A percentile compares a stretch with the other conserved stretches of the same genome.
phyloP scores from a whole-genome alignment of 208 protist genomes.

The Acanthamoeba quina region DNA sequence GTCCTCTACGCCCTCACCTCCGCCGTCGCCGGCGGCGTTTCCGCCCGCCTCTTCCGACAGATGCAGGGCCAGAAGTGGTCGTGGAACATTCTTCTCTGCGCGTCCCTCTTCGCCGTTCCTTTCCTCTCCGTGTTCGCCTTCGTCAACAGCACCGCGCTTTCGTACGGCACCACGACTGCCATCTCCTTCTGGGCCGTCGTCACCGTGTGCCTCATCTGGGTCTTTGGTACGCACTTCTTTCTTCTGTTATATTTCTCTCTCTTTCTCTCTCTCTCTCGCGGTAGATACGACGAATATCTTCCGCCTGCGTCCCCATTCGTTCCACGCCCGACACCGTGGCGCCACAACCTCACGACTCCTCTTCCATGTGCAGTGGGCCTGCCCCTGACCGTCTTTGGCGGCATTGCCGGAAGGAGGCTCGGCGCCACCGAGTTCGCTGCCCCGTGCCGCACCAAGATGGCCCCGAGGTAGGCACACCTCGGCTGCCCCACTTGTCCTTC shows the following conservation, averaged over 20 bases:
- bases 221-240: slow-evolving; percentile 64
- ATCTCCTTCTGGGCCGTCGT: slow-evolving; percentile 91
- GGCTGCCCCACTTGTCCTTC: not conserved
- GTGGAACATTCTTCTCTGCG: slow-evolving; percentile 87
- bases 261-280: no score
- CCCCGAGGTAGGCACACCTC: slow-evolving; percentile 88
- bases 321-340: not conserved
- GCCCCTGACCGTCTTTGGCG: slow-evolving; percentile 86
- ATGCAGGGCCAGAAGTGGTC: slow-evolving; percentile 79
- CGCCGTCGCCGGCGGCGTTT: slow-evolving; percentile 15
- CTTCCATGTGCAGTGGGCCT: slow-evolving; percentile 78
- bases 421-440: slow-evolving; percentile 77
- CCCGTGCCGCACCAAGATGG: slow-evolving; percentile 84
- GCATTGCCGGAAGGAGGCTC: slow-evolving; percentile 82
- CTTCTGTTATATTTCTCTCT: no score
- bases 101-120: slow-evolving; percentile 80
- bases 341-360: not conserved
- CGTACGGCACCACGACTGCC: slow-evolving; percentile 87
- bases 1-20: slow-evolving; percentile 92
- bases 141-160: slow-evolving; percentile 88
- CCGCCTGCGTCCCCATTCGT: not conserved
- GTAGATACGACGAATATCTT: not conserved
- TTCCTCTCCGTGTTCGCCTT: slow-evolving; percentile 83
- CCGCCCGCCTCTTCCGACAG: slow-evolving; percentile 36
- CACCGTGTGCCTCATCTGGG: slow-evolving; percentile 88